Percentiles rank a stretch among this genome's conserved stretches.
These are phyloP conservation scores for Mycena chlorophos DNA, from an alignment of 768 basidiomycete species.

Conservation along the genomic window DNA sequence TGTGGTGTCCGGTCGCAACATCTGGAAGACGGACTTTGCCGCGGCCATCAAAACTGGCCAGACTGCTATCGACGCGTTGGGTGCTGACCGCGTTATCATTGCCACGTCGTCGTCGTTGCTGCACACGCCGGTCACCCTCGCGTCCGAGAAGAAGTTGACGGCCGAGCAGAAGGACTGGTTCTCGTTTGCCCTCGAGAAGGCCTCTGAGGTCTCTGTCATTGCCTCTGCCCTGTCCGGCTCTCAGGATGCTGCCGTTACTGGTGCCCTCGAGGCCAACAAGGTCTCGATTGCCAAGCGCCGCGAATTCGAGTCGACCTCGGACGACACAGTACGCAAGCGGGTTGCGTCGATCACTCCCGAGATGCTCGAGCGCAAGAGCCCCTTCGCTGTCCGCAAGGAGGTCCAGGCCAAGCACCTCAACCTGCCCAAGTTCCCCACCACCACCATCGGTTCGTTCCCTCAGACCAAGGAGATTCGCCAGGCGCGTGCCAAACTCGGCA, in stretches of 20 bases:
- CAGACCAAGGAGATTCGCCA: constrained; percentile 99
- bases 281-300: constrained; percentile 91
- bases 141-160: constrained; percentile 88
- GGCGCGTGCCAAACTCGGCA: constrained; percentile 93
- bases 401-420: constrained; percentile 86
- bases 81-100: constrained; percentile 84
- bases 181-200: constrained; percentile 97
- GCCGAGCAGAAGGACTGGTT: constrained; percentile 95
- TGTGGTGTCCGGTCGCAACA: constrained; percentile 96
- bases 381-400: constrained; percentile 84
- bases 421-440: constrained; percentile 97
- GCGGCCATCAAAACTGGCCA: constrained; percentile 80
- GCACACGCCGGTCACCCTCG: constrained; percentile 96
- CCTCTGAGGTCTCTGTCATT: constrained; percentile 82
- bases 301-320: constrained; percentile 89
- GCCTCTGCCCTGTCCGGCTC: constrained; percentile 85
- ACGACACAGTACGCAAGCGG: constrained; percentile 93
- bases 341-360: constrained; percentile 88
- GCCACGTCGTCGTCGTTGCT: constrained; percentile 97
- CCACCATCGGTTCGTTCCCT: constrained; percentile 98
- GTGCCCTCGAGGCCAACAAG: constrained; percentile 86
- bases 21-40: constrained; percentile 97
- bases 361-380: constrained; percentile 82
- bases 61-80: constrained; percentile 81
- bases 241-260: constrained; percentile 67